phyloP scores from a whole-genome alignment of 2,329 filamentous ascomycete species.

The Mycosphaerella sp. region DNA sequence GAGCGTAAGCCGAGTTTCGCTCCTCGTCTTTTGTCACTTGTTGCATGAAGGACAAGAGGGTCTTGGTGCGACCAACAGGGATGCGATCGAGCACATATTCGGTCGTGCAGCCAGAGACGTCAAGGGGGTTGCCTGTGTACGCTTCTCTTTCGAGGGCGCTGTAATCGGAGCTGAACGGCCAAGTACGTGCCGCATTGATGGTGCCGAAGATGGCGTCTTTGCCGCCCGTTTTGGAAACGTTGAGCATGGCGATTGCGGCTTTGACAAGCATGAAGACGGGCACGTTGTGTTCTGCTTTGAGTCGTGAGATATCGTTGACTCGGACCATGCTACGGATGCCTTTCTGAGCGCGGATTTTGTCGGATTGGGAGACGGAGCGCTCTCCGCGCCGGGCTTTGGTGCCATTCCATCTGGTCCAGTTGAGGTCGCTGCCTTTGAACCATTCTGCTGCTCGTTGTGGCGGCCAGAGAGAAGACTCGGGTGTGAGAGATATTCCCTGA shows the following conservation, averaged over 20 bases:
- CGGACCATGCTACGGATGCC: constrained; percentile 28
- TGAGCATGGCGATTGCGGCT: constrained; percentile 30
- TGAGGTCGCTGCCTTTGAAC: constrained; percentile 31
- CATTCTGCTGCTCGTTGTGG: constrained; percentile 30
- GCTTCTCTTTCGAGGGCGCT: constrained; percentile 26
- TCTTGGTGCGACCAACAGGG: constrained; percentile 24
- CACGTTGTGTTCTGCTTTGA: constrained; percentile 31
- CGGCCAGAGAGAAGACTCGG: constrained; percentile 29
- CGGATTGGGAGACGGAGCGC: constrained; percentile 18
- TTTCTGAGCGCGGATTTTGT: constrained; percentile 28
- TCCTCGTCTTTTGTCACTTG: constrained; percentile 31
- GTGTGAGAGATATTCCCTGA: constrained; percentile 24
- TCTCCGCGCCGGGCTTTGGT: constrained; percentile 26
- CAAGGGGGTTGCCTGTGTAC: constrained; percentile 30
- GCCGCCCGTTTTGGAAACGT: constrained; percentile 28
- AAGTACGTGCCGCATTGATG: constrained; percentile 32
- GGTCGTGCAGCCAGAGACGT: constrained; percentile 34
- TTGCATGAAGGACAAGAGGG: constrained; percentile 29
- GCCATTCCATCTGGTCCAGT: constrained; percentile 28
- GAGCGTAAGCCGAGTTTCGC: constrained; percentile 27
- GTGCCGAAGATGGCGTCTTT: constrained; percentile 33
- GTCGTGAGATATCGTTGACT: constrained; percentile 25
- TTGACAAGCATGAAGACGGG: constrained; percentile 34
- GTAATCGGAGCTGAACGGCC: constrained; percentile 32
- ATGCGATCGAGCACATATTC: constrained; percentile 33